Conservation (phyloP, 345 rosid genomes). For the Lumnitzera littorea region DNA sequence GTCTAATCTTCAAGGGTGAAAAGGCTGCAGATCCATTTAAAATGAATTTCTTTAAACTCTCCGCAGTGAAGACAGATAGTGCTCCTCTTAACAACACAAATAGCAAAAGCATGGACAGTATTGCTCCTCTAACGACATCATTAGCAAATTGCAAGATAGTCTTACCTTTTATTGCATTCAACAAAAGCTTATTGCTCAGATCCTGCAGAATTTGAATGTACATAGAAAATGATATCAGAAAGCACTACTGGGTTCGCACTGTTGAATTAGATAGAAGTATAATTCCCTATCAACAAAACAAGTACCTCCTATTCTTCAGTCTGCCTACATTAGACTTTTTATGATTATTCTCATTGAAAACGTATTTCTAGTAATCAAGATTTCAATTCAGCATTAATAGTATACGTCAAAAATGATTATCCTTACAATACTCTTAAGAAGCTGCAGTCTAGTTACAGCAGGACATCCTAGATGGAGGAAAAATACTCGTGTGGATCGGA, state of each 20-base stretch:
- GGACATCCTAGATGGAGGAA: no score
- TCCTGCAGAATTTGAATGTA: slow-evolving; percentile 36
- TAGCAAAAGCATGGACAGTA: no score
- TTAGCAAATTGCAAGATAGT: not conserved
- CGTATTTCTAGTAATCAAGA: no score
- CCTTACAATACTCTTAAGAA: not conserved
- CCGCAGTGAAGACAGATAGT: not conserved
- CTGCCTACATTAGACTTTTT: no score
- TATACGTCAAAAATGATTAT: not conserved
- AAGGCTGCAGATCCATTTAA: slow-evolving; percentile 34
- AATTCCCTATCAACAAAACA: no score
- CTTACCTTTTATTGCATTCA: slow-evolving; percentile 54
- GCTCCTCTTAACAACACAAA: no score
- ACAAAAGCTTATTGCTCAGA: slow-evolving; percentile 36
- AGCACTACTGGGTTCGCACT: not conserved
- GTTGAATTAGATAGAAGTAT: no score
- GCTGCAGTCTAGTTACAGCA: no score
- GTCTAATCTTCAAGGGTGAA: slow-evolving; percentile 62
- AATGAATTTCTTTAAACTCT: not conserved
- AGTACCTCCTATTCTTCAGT: no score
- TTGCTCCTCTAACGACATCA: no score
- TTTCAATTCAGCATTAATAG: not conserved
- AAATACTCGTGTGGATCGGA: no score
- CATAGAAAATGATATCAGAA: slow-evolving; percentile 2
- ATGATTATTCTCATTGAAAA: no score